Conservation (phyloP, 2,329 filamentous ascomycete species). For the Zymoseptoria tritici region DNA sequence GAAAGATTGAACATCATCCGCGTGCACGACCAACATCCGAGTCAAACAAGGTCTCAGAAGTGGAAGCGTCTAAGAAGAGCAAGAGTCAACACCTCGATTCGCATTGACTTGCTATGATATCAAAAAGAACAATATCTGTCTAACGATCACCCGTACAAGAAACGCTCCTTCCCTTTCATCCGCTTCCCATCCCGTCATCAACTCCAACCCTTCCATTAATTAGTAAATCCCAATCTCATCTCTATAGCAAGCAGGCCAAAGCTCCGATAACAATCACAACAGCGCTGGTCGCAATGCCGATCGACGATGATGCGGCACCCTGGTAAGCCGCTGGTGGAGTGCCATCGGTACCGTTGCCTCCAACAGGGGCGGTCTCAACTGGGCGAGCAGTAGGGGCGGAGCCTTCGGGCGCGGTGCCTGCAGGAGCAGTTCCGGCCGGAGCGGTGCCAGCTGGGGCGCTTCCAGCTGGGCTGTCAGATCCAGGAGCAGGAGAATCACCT, state of each 20-base stretch:
- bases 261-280: background rate
- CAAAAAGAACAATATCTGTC: background rate
- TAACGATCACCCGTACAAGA: background rate
- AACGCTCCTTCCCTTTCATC: background rate
- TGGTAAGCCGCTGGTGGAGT: background rate
- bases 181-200: background rate
- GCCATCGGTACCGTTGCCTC: background rate
- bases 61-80: background rate
- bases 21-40: background rate
- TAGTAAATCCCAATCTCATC: background rate
- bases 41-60: background rate
- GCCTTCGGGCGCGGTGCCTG: background rate
- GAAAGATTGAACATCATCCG: too few relatives aligned
- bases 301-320: background rate
- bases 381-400: background rate
- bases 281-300: background rate
- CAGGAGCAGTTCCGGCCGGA: background rate
- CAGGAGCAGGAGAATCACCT: constrained; percentile 5
- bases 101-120: background rate
- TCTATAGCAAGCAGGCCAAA: background rate
- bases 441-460: constrained; percentile 5
- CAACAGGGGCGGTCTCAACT: background rate
- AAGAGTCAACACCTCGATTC: background rate
- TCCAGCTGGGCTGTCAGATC: background rate
- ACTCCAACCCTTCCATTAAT: background rate